Base-by-base conservation (phyloP, 1,139 yeast species). In the Yamadazyma diddensiae region DNA sequence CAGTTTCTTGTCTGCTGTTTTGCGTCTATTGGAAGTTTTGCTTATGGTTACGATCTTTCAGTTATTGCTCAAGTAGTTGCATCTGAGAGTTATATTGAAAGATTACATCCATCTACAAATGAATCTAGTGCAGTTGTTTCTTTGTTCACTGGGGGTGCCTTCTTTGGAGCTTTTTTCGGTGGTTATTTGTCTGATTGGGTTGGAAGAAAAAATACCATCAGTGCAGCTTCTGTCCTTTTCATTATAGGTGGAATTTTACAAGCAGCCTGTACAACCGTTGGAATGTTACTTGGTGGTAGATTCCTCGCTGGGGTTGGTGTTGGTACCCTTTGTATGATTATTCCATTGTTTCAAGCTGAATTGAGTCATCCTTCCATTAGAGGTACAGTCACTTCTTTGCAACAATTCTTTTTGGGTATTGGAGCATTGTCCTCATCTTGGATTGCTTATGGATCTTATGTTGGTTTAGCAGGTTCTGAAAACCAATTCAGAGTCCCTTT, bases 121-220 rank as follows among this genome's bases (percentile, higher is more conserved):
- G 56, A 52, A 34, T 33, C 26, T 2, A 49, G 59, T 34, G 56
- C 57, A 2, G 51, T 55, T 22, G 59, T 55, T 3, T 47, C 57
- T 6, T 39, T 54, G 21, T 53, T 55, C 35, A 53, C 59, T 2
- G 59, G 54, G 8, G 59, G 59, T 24, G 59, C 59, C 16, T 54
- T 53, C 29, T 47, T 52, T 34, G 60, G 60, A 10, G 50, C 59
- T 10, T 45, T 54, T 12, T 31, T 42, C 24, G 59, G 42, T 16
- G 48, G 47, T 5, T 37, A 37, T 15, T 45, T 42, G 37, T 46
- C 43, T 22, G 53, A 49, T 38, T 38, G 29, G 27, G 31, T 41
- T 21, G 54, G 54, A 11, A 47, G 59, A 42, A 49, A 40, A 26
- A 36, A 29, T 22, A 42, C 47, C 20, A 52, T 55, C 13, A 36